Evolutionary conservation across 2,329 filamentous ascomycete genomes (phyloP).

Genomic region (Penicillium sp.): DNA sequence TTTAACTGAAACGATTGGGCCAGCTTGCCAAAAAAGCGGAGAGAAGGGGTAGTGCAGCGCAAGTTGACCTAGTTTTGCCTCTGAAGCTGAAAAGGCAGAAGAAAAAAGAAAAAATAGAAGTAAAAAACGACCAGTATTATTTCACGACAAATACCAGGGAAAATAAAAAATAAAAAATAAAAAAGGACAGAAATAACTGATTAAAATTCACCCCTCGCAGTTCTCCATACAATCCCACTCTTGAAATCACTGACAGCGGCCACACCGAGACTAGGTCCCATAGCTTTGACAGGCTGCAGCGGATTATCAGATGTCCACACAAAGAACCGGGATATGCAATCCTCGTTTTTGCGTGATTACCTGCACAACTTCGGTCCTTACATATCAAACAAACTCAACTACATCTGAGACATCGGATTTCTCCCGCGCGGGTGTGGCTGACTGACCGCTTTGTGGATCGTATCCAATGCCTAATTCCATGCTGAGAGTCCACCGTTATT

Average conservation of each 20-base stretch:
- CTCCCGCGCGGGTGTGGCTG: slow-evolving; percentile 14
- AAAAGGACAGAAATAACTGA: not conserved
- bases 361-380: not conserved
- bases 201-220: not conserved
- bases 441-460: slow-evolving; percentile 19
- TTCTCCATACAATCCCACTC: not conserved
- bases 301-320: slow-evolving; percentile 16
- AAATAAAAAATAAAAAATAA: not conserved
- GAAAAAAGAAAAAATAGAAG: not conserved
- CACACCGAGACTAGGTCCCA: not conserved
- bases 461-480: slow-evolving; percentile 10
- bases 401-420: slow-evolving; percentile 13
- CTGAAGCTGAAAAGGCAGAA: not conserved
- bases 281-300: slow-evolving; percentile 9
- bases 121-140: not conserved
- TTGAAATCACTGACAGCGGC: not conserved
- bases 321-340: slow-evolving; percentile 23
- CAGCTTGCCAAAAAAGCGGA: not conserved
- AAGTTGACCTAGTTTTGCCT: not conserved
- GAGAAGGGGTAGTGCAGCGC: not conserved
- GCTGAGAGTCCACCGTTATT: slow-evolving; percentile 9
- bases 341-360: not conserved
- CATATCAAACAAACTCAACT: slow-evolving; percentile 6
- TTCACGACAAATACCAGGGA: not conserved
- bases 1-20: not conserved